Conservation (phyloP, 2,329 filamentous ascomycete species). For the Pestalotiopsis sp. region DNA sequence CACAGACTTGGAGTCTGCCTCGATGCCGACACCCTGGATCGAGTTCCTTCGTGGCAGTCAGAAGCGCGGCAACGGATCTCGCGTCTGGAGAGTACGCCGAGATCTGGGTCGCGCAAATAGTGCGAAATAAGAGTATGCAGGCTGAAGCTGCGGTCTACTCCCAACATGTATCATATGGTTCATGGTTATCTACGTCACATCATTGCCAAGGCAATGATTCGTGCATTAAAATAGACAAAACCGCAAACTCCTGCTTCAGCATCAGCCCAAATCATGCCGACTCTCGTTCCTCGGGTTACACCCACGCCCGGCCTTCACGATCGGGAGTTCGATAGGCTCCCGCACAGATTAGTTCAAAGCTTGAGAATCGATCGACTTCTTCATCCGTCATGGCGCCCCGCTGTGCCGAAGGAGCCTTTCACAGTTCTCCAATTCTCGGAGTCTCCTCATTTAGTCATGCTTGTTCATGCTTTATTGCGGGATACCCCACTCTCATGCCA, state of each 20-base stretch:
- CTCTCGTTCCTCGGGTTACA: background rate
- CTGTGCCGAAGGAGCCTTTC: background rate
- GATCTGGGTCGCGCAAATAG: slow-evolving; percentile 51
- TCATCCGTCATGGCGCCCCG: background rate
- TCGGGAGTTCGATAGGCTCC: background rate
- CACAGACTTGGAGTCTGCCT: slow-evolving; percentile 20
- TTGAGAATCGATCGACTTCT: background rate
- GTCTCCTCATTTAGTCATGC: slow-evolving; percentile 6
- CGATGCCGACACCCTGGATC: slow-evolving; percentile 60
- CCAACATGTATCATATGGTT: background rate
- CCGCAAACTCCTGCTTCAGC: background rate
- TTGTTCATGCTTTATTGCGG: background rate
- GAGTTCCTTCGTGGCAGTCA: slow-evolving; percentile 57
- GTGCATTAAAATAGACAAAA: background rate
- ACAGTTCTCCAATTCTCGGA: background rate
- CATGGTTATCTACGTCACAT: background rate
- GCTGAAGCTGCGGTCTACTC: background rate
- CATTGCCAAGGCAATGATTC: background rate
- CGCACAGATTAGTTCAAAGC: background rate
- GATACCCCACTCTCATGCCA: background rate
- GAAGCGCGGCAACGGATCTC: slow-evolving; percentile 58
- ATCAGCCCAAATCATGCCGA: background rate
- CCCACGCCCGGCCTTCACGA: background rate
- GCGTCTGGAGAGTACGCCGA: slow-evolving; percentile 65
- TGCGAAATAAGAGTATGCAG: background rate